A percentile compares a stretch with the other conserved stretches of the same genome.
These are phyloP conservation scores for Penicillium cosmopolitanum DNA, from an alignment of 495 filamentous ascomycete genomes.

Conservation along the genomic window DNA sequence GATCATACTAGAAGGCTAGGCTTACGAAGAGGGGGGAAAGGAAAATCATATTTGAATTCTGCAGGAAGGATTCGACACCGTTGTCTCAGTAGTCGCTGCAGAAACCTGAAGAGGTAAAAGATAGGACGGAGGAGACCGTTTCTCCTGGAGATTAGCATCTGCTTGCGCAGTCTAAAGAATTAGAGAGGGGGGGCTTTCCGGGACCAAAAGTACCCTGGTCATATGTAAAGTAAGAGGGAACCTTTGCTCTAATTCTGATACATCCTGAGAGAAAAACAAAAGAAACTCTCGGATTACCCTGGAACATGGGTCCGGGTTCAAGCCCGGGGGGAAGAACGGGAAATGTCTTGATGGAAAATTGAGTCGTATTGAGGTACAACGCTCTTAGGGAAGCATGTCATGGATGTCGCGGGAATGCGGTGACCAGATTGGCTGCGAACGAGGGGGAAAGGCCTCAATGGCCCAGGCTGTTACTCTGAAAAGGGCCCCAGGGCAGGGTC, in stretches of 20 bases:
- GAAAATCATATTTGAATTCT: conserved; percentile 2
- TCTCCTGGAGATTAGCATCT: neutral
- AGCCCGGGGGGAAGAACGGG: conserved; percentile 1
- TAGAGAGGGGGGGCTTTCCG: neutral
- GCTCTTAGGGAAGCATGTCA: conserved; percentile 7
- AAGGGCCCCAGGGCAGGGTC: neutral
- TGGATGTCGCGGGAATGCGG: conserved; percentile 10
- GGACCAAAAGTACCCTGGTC: neutral
- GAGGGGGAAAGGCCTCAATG: conserved; percentile 3
- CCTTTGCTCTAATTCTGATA: conserved; percentile 6
- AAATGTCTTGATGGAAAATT: conserved; percentile 5
- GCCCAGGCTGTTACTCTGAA: neutral
- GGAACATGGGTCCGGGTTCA: conserved; percentile 16
- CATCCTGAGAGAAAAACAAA: conserved; percentile 16
- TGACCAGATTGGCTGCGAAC: conserved; percentile 5
- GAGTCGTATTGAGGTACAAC: conserved; percentile 16
- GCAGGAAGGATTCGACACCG: conserved; percentile 19
- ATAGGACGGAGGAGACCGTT: conserved; percentile 5
- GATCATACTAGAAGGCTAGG: neutral
- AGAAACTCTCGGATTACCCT: conserved; percentile 8
- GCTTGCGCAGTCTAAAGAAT: neutral
- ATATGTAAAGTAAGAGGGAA: neutral
- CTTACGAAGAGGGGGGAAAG: neutral
- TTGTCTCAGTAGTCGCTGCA: conserved; percentile 19
- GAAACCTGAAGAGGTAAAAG: conserved; percentile 24